Conservation (phyloP, 2,329 filamentous ascomycete species). For the Delphinella strobiligena region DNA sequence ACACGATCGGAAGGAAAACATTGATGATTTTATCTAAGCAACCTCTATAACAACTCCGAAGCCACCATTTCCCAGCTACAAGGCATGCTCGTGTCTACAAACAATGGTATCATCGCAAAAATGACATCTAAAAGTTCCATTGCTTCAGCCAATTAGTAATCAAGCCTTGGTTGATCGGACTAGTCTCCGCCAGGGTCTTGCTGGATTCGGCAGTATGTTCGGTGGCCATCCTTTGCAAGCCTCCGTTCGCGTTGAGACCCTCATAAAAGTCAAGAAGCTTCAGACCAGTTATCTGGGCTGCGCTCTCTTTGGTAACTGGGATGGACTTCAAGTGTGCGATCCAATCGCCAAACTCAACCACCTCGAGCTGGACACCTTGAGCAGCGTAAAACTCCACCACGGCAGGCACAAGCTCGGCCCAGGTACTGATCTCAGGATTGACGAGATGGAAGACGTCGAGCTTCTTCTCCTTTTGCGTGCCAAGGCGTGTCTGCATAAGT, state of each 20-base stretch:
- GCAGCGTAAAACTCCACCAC: constrained; percentile 13
- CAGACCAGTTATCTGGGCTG: constrained; percentile 15
- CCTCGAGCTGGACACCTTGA: constrained; percentile 7
- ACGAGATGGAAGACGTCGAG: constrained; percentile 17
- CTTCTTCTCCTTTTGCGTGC: constrained; percentile 5
- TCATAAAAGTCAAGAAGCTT: constrained; percentile 21
- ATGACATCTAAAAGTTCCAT: constrained; percentile 13
- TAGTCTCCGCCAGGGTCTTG: constrained; percentile 17
- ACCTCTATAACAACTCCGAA: no score
- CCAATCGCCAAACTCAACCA: constrained; percentile 16
- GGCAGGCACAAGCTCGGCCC: constrained; percentile 14
- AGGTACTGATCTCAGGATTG: constrained; percentile 16
- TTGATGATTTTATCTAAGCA: no score
- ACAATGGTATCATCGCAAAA: no score
- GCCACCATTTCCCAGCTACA: no score
- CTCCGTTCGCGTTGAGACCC: constrained; percentile 9
- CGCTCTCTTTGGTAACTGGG: constrained; percentile 12
- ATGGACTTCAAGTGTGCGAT: constrained; percentile 11
- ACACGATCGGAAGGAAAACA: no score
- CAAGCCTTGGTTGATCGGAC: constrained; percentile 12
- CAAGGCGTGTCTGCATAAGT: constrained; percentile 2
- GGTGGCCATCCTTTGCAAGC: constrained; percentile 13
- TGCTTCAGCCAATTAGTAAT: constrained; percentile 16
- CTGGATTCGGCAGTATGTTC: constrained; percentile 16
- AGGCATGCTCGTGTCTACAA: no score